A percentile compares a stretch with the other conserved stretches of the same genome.
Conservation (phyloP, 148 eudicot species). For the Fagopyrum tataricum region DNA sequence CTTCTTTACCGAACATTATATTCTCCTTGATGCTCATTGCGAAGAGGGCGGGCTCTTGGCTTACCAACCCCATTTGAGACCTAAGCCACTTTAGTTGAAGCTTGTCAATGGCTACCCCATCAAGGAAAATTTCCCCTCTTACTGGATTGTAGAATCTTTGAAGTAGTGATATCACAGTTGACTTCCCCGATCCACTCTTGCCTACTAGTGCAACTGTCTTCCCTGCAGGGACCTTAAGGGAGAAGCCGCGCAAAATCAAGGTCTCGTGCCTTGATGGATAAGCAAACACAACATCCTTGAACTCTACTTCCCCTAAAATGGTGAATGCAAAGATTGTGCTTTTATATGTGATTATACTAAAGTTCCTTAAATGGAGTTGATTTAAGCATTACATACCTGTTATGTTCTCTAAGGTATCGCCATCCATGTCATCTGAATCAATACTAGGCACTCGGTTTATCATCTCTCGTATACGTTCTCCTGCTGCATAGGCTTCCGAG, state of each 20-base stretch:
- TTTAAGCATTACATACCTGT: not conserved
- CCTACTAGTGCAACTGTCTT: too few relatives aligned
- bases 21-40: slow-evolving; percentile 29
- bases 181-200: too few relatives aligned
- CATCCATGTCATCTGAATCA: slow-evolving; percentile 15
- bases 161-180: slow-evolving; percentile 12
- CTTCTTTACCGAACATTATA: slow-evolving; percentile 33
- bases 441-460: too few relatives aligned
- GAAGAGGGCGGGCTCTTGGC: slow-evolving; percentile 31
- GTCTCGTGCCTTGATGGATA: slow-evolving; percentile 35
- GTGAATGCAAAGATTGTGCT: not conserved
- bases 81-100: slow-evolving; percentile 34
- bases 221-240: too few relatives aligned
- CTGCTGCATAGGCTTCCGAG: too few relatives aligned
- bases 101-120: slow-evolving; percentile 28
- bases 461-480: too few relatives aligned
- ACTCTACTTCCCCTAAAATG: slow-evolving; percentile 28
- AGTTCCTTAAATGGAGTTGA: too few relatives aligned
- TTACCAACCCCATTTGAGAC: slow-evolving; percentile 8
- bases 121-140: slow-evolving; percentile 26
- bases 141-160: slow-evolving; percentile 31
- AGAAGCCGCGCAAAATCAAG: not conserved
- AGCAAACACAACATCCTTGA: slow-evolving; percentile 20
- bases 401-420: slow-evolving; percentile 16
- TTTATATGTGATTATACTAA: too few relatives aligned